A percentile compares a stretch with the other conserved stretches of the same genome.
Conservation (phyloP, 225 moss, liverwort and hornwort species). For the Ulota crispa region DNA sequence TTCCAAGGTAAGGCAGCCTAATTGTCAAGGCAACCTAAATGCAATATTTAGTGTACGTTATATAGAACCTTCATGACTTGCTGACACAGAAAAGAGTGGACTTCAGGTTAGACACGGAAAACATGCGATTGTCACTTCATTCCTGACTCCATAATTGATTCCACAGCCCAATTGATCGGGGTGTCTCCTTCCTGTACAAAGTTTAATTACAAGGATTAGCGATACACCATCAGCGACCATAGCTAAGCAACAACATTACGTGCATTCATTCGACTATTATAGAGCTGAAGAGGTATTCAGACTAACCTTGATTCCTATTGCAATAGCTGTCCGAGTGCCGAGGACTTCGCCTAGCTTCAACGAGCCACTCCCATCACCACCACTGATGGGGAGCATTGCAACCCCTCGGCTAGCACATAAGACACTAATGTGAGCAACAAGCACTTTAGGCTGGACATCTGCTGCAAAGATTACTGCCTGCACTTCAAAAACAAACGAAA, state of each 20-base stretch:
- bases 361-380: constrained; percentile 64
- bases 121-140: constrained; percentile 19
- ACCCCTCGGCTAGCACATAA: constrained; percentile 72
- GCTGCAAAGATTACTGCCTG: constrained; percentile 72
- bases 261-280: background rate
- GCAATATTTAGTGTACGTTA: too few relatives aligned
- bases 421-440: constrained; percentile 55
- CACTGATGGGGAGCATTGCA: constrained; percentile 53
- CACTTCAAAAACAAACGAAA: background rate
- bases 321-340: constrained; percentile 67
- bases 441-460: constrained; percentile 63
- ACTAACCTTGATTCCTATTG: constrained; percentile 72
- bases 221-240: background rate
- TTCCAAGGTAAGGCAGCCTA: too few relatives aligned
- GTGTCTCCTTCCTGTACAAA: constrained; percentile 54
- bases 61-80: background rate
- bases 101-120: background rate
- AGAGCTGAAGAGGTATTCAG: background rate
- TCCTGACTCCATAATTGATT: constrained; percentile 44
- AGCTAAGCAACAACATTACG: background rate
- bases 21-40: too few relatives aligned
- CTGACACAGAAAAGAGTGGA: background rate
- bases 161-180: constrained; percentile 56
- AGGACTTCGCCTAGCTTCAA: constrained; percentile 65
- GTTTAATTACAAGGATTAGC: background rate